A percentile compares a stretch with the other conserved stretches of the same genome.
These are phyloP conservation scores for Corrigiola litoralis DNA, from an alignment of 179 eudicot species.

Conservation along the genomic window DNA sequence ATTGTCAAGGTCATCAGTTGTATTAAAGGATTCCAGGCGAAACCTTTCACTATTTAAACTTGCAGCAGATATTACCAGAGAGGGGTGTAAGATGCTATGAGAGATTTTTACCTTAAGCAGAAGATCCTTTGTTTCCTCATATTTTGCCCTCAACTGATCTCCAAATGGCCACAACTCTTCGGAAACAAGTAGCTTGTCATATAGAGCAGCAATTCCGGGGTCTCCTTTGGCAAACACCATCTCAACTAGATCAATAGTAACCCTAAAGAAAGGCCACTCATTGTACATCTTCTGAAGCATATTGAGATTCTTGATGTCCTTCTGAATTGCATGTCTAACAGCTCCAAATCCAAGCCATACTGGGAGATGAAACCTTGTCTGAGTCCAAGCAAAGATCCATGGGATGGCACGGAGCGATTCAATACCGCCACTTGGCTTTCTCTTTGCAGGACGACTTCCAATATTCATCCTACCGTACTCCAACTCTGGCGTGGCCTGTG, in stretches of 20 bases:
- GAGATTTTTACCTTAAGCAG: slow-evolving; percentile 60
- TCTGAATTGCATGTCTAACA: slow-evolving; percentile 54
- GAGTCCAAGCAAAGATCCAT: slow-evolving; percentile 99
- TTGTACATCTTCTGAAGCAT: slow-evolving; percentile 86
- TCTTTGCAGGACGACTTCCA: slow-evolving; percentile 90
- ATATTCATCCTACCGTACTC: slow-evolving; percentile 95
- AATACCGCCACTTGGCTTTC: slow-evolving; percentile 93
- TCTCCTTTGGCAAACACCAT: slow-evolving; percentile 98
- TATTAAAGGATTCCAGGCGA: too few species aligned
- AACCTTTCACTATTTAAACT: neutral
- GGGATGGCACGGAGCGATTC: slow-evolving; percentile 95
- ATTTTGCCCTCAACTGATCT: slow-evolving; percentile 50
- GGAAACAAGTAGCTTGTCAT: slow-evolving; percentile 79
- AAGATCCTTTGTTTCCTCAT: slow-evolving; percentile 61
- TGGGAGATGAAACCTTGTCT: slow-evolving; percentile 88
- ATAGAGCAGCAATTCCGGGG: slow-evolving; percentile 82
- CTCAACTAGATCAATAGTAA: slow-evolving; percentile 77
- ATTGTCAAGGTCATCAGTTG: too few species aligned
- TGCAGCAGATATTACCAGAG: neutral
- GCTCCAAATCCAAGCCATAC: slow-evolving; percentile 97
- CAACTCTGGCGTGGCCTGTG: slow-evolving; percentile 85
- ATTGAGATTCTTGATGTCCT: slow-evolving; percentile 53
- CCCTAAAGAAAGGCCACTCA: slow-evolving; percentile 85
- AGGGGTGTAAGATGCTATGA: too few species aligned
- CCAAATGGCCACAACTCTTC: slow-evolving; percentile 76